Conservation (phyloP, 140 eudicot genomes). For the Senecio squalidus region DNA sequence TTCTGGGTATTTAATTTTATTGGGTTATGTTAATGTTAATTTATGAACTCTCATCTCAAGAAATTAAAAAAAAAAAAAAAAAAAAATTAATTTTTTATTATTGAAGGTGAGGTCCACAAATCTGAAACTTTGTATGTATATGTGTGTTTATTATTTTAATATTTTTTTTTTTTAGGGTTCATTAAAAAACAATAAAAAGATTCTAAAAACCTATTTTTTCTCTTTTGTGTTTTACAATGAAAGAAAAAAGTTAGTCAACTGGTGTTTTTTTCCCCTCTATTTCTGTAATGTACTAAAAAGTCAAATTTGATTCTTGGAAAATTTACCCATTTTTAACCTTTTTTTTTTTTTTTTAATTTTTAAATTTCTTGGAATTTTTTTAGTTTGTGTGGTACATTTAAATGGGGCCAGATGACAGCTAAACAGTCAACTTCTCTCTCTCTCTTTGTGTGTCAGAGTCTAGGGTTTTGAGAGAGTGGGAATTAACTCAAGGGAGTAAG, state of each 20-base stretch:
- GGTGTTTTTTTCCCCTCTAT: constrained; percentile 18
- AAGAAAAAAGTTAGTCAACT: constrained; percentile 31
- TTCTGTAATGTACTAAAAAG: constrained; percentile 31
- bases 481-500: constrained; percentile 39
- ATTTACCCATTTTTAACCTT: constrained; percentile 19
- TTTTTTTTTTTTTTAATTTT: background rate
- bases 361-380: background rate
- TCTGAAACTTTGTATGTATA: constrained; percentile 48
- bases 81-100: too few species aligned
- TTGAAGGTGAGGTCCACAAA: constrained; percentile 31
- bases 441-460: constrained; percentile 13
- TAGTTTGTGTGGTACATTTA: constrained; percentile 18
- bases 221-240: constrained; percentile 18
- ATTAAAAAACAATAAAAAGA: constrained; percentile 30
- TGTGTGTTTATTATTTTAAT: constrained; percentile 10
- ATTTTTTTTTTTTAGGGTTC: background rate
- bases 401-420: constrained; percentile 49
- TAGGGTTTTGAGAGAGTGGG: constrained; percentile 53
- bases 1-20: background rate
- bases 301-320: constrained; percentile 28
- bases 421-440: constrained; percentile 41
- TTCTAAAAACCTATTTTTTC: constrained; percentile 8
- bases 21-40: background rate
- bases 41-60: constrained; percentile 12
- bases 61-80: background rate